Base-by-base conservation (phyloP, 2,329 filamentous ascomycete species). In the Alternaria arbusti region DNA sequence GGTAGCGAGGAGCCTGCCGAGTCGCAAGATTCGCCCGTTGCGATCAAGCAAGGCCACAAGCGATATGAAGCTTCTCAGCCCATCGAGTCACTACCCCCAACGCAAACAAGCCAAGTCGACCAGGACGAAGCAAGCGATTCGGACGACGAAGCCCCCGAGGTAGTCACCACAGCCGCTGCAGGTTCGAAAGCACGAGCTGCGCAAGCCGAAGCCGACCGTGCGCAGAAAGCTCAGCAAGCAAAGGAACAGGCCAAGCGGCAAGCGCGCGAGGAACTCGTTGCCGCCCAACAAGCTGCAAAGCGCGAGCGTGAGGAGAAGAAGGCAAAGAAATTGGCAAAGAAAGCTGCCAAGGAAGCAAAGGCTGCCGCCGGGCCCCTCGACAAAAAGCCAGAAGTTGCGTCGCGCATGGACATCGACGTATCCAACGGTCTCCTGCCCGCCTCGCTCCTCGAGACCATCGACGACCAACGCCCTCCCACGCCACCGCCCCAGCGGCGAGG, bases 381-480 rank as follows among this genome's bases (percentile, higher is more conserved):
- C 11, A 57, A 64, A 26, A 61, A 68, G 30, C 30, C 52, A 22
- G 46, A 46, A 23, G 12, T 25, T 7, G 25, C 59, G 43, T 51
- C 63, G 8, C 59, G 59, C 51, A 17, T 57, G 32, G n/a, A 68
- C 7, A 52, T 73, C 61, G 76, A 66, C 72, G 72, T 76, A 69
- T 79, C 86, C 12, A 85, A 85, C 6, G 81, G 80, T 43, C 79
- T 86, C 22, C 82, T 87, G 32, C 85, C 85, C 6, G 82, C 83
- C 55, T 83, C 85, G 23, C 82, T 87, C 45, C 74, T 87, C 52
- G 83, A 83, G 54, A 80, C 82, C 13, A 81, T 82, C 25, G 83
- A 83, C 22, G 77, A 79, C 28, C 72, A 74, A 10, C 79, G 83
- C 23, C 81, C 83, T 6, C 82, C 82, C 3, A 84, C 82, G 1